phyloP scores from a whole-genome alignment of 2,329 filamentous ascomycete genomes.

The Aaosphaeria arxii region DNA sequence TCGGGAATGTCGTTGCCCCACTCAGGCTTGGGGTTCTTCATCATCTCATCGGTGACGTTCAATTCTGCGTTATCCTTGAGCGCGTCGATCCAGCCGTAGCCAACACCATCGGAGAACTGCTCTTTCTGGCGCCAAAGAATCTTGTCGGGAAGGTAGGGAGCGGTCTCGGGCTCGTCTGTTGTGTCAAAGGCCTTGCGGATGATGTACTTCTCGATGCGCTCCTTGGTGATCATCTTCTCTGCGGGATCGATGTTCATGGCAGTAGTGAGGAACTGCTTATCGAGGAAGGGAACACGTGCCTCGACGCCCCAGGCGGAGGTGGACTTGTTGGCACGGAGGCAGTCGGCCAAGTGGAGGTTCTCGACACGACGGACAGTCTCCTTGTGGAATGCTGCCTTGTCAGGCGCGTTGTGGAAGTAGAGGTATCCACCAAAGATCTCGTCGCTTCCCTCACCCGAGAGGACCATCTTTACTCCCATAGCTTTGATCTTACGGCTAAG shows the following conservation, averaged over 20 bases:
- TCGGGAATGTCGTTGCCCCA: conserved; percentile 93
- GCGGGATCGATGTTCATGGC: conserved; percentile 90
- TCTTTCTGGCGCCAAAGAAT: conserved; percentile 99
- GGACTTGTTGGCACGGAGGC: conserved; percentile 97
- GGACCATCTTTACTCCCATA: conserved; percentile 99
- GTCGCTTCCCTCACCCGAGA: conserved; percentile 93
- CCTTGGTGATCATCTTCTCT: conserved; percentile 93
- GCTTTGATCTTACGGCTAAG: conserved; percentile 98
- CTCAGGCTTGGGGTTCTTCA: conserved; percentile 96
- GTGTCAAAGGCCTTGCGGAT: conserved; percentile 97
- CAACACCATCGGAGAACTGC: conserved; percentile 97
- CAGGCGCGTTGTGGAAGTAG: conserved; percentile 94
- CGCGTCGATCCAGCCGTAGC: conserved; percentile 97
- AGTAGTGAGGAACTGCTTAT: conserved; percentile 92
- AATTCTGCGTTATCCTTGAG: conserved; percentile 92
- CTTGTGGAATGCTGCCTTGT: conserved; percentile 89
- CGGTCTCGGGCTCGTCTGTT: conserved; percentile 71
- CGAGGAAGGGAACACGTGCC: conserved; percentile 94
- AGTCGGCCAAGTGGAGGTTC: conserved; percentile 95
- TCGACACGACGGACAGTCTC: conserved; percentile 94
- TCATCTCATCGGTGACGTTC: conserved; percentile 93
- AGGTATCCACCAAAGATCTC: conserved; percentile 98
- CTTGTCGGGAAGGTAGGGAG: conserved; percentile 89
- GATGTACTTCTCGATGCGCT: conserved; percentile 94
- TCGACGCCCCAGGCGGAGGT: conserved; percentile 97